Conservation (phyloP, 805 yeast genomes). For the Cyberlindnera suaveolens region DNA sequence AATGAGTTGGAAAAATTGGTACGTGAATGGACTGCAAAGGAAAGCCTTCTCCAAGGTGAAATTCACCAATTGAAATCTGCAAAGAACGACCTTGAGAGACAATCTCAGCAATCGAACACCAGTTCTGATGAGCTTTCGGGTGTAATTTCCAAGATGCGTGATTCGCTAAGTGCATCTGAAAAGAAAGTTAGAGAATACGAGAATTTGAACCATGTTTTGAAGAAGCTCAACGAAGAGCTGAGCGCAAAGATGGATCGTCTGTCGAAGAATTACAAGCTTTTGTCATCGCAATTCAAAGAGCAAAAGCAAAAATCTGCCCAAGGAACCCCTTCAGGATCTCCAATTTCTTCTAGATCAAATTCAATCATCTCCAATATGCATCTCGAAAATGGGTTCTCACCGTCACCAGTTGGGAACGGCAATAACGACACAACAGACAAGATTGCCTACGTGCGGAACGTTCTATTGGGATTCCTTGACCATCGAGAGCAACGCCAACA, state of each 20-base stretch:
- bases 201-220: conserved; percentile 43
- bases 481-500: conserved; percentile 87
- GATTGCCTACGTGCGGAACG: conserved; percentile 80
- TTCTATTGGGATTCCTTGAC: conserved; percentile 83
- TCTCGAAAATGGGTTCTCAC: neutral
- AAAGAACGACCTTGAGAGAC: conserved; percentile 25
- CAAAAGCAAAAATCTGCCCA: conserved; percentile 10
- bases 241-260: conserved; percentile 60
- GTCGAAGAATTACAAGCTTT: conserved; percentile 59
- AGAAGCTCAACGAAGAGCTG: conserved; percentile 60
- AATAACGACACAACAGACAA: conserved; percentile 27
- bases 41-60: conserved; percentile 24
- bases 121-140: conserved; percentile 27
- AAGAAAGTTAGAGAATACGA: conserved; percentile 51
- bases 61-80: conserved; percentile 25
- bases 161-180: conserved; percentile 45
- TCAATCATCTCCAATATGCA: conserved; percentile 27
- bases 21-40: conserved; percentile 32
- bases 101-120: conserved; percentile 21
- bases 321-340: conserved; percentile 17
- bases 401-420: neutral
- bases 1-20: conserved; percentile 33
- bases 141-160: conserved; percentile 40
- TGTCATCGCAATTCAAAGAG: conserved; percentile 45
- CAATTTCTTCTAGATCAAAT: conserved; percentile 30